Evolutionary conservation across 2,329 filamentous ascomycete genomes (phyloP).

Genomic region (Fusarium xylarioides): DNA sequence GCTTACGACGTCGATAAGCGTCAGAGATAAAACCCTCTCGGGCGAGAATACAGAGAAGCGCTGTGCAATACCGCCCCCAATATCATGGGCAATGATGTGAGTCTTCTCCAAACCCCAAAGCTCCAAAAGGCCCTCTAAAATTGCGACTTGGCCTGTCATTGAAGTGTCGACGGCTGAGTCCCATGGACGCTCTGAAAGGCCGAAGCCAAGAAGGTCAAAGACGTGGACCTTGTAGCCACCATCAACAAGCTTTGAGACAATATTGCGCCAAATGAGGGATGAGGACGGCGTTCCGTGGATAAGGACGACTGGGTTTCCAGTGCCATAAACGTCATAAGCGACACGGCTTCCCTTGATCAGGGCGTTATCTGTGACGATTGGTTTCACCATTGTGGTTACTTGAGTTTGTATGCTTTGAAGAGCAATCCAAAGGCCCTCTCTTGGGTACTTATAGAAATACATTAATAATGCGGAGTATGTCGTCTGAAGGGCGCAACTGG

Average conservation of each 20-base stretch:
- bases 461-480: constrained; percentile 31
- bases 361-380: constrained; percentile 41
- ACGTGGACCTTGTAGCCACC: constrained; percentile 41
- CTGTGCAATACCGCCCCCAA: constrained; percentile 46
- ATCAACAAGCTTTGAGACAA: constrained; percentile 36
- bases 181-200: constrained; percentile 46
- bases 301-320: constrained; percentile 42
- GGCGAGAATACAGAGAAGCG: constrained; percentile 40
- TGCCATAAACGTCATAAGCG: constrained; percentile 43
- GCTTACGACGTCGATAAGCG: constrained; percentile 45
- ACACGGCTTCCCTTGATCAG: constrained; percentile 42
- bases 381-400: constrained; percentile 13
- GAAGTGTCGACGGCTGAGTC: constrained; percentile 44
- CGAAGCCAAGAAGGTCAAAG: constrained; percentile 47
- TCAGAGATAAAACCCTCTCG: constrained; percentile 38
- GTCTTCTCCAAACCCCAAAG: constrained; percentile 40
- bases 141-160: constrained; percentile 45
- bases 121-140: constrained; percentile 41
- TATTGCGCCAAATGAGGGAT: constrained; percentile 48
- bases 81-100: constrained; percentile 46
- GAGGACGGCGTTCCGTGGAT: constrained; percentile 48
- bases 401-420: not conserved
- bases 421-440: not conserved
- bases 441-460: not conserved
- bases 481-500: constrained; percentile 27